Evolutionary conservation across 1,284 basidiomycete genomes (phyloP).

Genomic region (Microstroma glucosiphilum): DNA sequence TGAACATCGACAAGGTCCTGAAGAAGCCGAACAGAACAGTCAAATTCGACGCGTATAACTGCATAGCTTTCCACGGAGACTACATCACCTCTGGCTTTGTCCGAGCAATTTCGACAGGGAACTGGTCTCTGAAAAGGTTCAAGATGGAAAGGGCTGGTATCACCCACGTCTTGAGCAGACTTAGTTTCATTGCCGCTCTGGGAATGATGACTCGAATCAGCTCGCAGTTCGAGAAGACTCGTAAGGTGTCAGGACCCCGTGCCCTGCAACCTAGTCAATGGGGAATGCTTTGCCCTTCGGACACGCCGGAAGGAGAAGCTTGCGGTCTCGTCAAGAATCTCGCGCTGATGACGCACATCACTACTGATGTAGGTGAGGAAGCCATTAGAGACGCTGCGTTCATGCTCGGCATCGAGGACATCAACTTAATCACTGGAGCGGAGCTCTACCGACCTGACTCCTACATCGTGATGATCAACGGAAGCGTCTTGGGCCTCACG

Average conservation of each 20-base stretch:
- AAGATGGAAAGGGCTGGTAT: constrained; percentile 99
- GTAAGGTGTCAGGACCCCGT: constrained; percentile 95
- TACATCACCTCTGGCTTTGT: constrained; percentile 94
- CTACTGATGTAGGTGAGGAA: constrained; percentile 94
- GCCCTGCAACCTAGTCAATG: constrained; percentile 97
- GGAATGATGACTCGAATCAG: constrained; percentile 99
- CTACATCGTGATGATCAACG: constrained; percentile 95
- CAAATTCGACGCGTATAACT: constrained; percentile 92
- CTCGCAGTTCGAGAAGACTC: constrained; percentile 98
- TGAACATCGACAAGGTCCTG: constrained; percentile 92
- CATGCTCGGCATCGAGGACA: constrained; percentile 95
- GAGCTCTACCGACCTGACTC: constrained; percentile 88
- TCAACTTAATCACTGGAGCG: constrained; percentile 81
- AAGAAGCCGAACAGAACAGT: constrained; percentile 92
- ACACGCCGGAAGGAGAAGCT: constrained; percentile 99
- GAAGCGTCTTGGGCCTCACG: constrained; percentile 88
- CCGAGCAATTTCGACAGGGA: constrained; percentile 96
- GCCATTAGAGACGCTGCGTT: constrained; percentile 84
- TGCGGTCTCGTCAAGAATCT: constrained; percentile 98
- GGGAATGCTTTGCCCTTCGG: constrained; percentile 97
- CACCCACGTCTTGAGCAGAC: constrained; percentile 92
- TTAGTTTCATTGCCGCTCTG: constrained; percentile 93
- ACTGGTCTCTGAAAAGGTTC: constrained; percentile 98
- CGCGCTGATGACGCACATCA: constrained; percentile 99
- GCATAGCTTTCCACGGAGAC: constrained; percentile 76